Base-by-base conservation (phyloP, 345 rosid genomes). In the Corchorus olitorius region DNA sequence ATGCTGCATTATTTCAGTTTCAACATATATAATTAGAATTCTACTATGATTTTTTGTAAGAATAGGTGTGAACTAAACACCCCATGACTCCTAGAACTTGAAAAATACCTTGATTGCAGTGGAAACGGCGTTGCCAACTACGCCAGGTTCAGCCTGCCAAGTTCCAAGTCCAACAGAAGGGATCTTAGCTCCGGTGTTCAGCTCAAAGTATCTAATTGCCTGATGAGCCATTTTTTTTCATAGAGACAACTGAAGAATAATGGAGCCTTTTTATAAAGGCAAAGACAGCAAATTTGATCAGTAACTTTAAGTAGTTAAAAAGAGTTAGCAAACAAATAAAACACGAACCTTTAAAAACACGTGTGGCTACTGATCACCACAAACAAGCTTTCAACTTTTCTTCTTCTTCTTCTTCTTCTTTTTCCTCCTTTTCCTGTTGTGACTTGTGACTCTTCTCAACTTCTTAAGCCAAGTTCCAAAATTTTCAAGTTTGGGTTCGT, bases 91-190 rank as follows among this genome's bases (percentile, higher is more conserved):
- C n/a, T n/a, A n/a, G n/a, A 27, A 48, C 20, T 12, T 16, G 60
- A 46, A 61, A 63, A 33, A 12, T 35, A 75, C 77, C 71, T 75
- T 75, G 50, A 75, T 34, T 19, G 68, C 48, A 39, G 77, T 34
- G 17, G 61, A 33, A 54, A 72, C 63, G 8, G 66, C 73, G 19
- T 17, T 37, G 13, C 73, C 74, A 43, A 72, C 65, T 0, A 55
- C 55, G 65, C 78, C 74, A 46, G 15, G 64, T 16, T 39, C 73
- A 33, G 56, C 66, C 65, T 76, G 56, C 67, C 52, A 77, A 9
- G 77, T 65, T 73, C 90, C 92, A 6, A 87, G 73, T 16, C 90
- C 92, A 19, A 87, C 84, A 2, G 89, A 81, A 1, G 90, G 92
- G 39, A 89, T 85, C 60, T 84, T 85, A 52, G 90, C 87, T 52